These are phyloP conservation scores for Citrullus mucosospermus DNA, from an alignment of 306 rosid genomes.

Conservation along the genomic window DNA sequence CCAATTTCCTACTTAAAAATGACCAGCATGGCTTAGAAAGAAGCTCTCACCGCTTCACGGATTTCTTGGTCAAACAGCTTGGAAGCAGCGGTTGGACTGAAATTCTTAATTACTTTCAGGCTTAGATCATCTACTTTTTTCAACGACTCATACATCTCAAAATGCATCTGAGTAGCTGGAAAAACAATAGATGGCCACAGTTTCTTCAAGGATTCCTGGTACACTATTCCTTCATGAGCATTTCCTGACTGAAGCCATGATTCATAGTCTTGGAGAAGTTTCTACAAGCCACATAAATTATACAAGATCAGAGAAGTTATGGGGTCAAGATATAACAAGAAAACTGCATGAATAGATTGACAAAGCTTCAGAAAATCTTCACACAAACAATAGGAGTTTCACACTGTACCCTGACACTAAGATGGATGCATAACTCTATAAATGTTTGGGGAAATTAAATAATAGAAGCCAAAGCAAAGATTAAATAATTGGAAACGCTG, in stretches of 20 bases:
- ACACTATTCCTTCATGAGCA: constrained; percentile 52
- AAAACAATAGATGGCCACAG: constrained; percentile 41
- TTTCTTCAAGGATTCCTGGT: constrained; percentile 53
- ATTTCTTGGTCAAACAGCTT: constrained; percentile 69
- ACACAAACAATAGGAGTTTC: neutral
- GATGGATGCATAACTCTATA: neutral
- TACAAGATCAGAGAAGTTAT: neutral
- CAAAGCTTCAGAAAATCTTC: neutral
- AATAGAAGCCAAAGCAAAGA: neutral
- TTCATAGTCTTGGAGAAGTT: constrained; percentile 55
- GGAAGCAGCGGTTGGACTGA: constrained; percentile 61
- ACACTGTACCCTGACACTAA: neutral
- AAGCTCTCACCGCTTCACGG: constrained; percentile 54
- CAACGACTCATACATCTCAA: constrained; percentile 38
- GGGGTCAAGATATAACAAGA: neutral
- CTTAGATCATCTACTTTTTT: constrained; percentile 47
- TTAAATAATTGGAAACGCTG: neutral
- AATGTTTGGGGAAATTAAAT: neutral
- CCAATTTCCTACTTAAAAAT: neutral
- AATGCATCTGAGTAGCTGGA: constrained; percentile 31
- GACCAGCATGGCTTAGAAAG: neutral
- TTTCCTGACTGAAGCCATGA: constrained; percentile 54
- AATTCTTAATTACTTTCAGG: constrained; percentile 44
- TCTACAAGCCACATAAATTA: constrained; percentile 26
- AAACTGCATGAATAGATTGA: neutral